A percentile compares a stretch with the other conserved stretches of the same genome.
Evolutionary conservation across 768 basidiomycete genomes (phyloP).

Genomic region (Mycena metata): DNA sequence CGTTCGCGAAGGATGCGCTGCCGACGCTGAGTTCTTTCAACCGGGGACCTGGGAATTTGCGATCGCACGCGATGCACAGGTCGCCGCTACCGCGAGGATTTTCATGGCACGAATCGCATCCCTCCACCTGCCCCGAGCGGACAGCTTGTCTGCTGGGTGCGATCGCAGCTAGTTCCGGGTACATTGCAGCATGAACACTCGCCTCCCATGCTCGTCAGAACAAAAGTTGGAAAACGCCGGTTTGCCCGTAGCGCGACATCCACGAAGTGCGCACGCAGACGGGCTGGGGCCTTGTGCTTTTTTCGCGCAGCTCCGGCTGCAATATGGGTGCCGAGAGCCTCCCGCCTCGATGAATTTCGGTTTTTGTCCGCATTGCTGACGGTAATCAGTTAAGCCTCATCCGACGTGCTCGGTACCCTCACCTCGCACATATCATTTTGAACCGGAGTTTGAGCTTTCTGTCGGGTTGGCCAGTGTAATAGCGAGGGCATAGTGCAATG

Average conservation of each 20-base stretch:
- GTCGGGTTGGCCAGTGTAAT: constrained; percentile 56
- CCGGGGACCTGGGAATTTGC: constrained; percentile 56
- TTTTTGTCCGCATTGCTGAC: constrained; percentile 69
- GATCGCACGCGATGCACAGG: constrained; percentile 66
- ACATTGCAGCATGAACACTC: constrained; percentile 38
- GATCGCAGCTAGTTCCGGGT: constrained; percentile 15
- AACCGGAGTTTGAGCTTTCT: constrained; percentile 43
- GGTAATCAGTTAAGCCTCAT: constrained; percentile 25
- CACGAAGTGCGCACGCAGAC: constrained; percentile 61
- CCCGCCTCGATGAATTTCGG: constrained; percentile 72
- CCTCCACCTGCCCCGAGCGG: constrained; percentile 59
- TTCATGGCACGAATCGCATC: constrained; percentile 62
- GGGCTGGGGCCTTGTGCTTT: constrained; percentile 55
- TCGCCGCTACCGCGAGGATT: constrained; percentile 61
- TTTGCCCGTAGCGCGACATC: constrained; percentile 66
- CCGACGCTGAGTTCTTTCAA: constrained; percentile 63
- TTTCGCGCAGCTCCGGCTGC: constrained; percentile 72
- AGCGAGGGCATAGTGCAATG: constrained; percentile 57
- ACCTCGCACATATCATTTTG: constrained; percentile 64
- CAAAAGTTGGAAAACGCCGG: constrained; percentile 68
- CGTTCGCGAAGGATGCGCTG: constrained; percentile 63
- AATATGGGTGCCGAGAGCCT: constrained; percentile 70
- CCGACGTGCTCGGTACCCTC: constrained; percentile 35
- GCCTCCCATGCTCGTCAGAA: constrained; percentile 72
- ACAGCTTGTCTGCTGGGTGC: constrained; percentile 63